These are phyloP conservation scores for Suillus tomentosus DNA, from an alignment of 768 basidiomycete genomes.

Conservation along the genomic window DNA sequence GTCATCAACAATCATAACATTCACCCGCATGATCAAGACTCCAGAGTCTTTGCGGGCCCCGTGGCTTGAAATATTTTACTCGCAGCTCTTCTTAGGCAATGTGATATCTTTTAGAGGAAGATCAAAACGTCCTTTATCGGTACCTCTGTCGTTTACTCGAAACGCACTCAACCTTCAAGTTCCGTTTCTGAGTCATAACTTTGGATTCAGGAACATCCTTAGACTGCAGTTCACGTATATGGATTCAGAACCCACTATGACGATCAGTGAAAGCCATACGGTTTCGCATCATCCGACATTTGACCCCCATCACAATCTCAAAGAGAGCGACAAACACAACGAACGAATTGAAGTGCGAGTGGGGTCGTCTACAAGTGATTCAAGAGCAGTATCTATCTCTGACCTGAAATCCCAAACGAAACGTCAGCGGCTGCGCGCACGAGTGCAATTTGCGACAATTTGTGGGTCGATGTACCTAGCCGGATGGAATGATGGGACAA, in stretches of 20 bases:
- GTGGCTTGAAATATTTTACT: background rate
- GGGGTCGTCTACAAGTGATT: background rate
- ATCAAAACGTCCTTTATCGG: background rate
- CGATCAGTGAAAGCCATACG: too few relatives aligned
- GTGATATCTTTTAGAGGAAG: background rate
- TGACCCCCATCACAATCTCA: too few relatives aligned
- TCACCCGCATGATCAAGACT: background rate
- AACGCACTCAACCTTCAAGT: background rate
- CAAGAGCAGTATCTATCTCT: background rate
- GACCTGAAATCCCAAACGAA: slow-evolving; percentile 10
- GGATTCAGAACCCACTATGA: background rate
- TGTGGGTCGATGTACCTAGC: slow-evolving; percentile 60
- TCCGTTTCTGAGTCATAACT: background rate
- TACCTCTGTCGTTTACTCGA: background rate
- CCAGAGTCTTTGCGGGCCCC: background rate
- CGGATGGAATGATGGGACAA: slow-evolving; percentile 80
- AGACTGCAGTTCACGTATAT: background rate
- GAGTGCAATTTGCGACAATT: slow-evolving; percentile 53
- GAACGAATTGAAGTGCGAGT: background rate
- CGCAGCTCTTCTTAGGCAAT: background rate
- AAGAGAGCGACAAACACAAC: background rate
- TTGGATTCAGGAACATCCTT: background rate
- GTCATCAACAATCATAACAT: background rate
- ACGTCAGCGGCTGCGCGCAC: slow-evolving; percentile 18
- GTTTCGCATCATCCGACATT: background rate